Evolutionary conservation across 2,329 filamentous ascomycete species (phyloP).

Genomic region (Echinosphaeria canescens): DNA sequence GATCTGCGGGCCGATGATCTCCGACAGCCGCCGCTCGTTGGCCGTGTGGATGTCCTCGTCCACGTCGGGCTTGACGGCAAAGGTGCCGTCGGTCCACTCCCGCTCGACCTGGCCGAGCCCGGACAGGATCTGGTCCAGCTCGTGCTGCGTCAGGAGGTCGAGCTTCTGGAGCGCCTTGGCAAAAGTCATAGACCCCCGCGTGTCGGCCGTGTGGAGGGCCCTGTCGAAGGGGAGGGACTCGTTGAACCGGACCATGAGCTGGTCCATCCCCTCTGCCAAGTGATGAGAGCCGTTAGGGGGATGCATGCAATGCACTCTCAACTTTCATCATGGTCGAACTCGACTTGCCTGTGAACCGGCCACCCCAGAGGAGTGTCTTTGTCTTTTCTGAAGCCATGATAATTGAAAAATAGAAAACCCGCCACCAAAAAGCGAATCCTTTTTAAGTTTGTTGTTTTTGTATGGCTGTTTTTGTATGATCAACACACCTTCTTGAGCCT

Average conservation of each 20-base stretch:
- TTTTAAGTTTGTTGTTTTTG: too few species aligned
- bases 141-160: slow-evolving; percentile 49
- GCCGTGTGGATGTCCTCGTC: slow-evolving; percentile 46
- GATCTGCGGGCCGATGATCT: slow-evolving; percentile 58
- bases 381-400: too few species aligned
- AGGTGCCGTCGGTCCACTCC: slow-evolving; percentile 28
- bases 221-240: slow-evolving; percentile 62
- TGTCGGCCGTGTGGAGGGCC: slow-evolving; percentile 59
- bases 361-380: slow-evolving; percentile 18
- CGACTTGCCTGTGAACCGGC: slow-evolving; percentile 24
- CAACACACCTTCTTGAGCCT: too few species aligned
- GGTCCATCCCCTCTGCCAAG: slow-evolving; percentile 50
- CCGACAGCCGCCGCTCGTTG: slow-evolving; percentile 52
- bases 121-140: slow-evolving; percentile 53
- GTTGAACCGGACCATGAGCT: slow-evolving; percentile 75
- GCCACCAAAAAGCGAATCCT: too few species aligned
- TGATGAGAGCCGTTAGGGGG: slow-evolving; percentile 2
- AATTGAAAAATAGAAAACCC: too few species aligned
- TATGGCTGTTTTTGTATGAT: too few species aligned
- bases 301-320: slow-evolving; percentile 1
- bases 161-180: slow-evolving; percentile 58
- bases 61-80: slow-evolving; percentile 25
- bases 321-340: slow-evolving; percentile 2
- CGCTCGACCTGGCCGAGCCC: slow-evolving; percentile 37
- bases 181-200: slow-evolving; percentile 61